Percentiles rank a stretch among this genome's conserved stretches.
phyloP scores from a whole-genome alignment of 2,329 filamentous ascomycete genomes.

The Xylaria sp. region DNA sequence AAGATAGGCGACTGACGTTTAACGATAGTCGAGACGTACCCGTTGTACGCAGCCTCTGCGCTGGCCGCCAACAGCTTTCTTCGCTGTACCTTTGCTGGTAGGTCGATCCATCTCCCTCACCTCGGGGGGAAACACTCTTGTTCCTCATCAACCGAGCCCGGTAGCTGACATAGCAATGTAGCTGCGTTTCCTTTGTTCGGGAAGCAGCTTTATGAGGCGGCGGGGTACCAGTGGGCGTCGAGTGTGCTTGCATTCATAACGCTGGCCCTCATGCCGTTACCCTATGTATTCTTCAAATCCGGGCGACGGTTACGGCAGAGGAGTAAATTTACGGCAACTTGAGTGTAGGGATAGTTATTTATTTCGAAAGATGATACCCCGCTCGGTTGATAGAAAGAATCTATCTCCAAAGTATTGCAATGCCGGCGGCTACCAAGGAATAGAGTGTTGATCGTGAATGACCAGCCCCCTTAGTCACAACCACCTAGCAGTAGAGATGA shows the following conservation, averaged over 20 bases:
- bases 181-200: constrained; percentile 83
- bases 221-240: constrained; percentile 78
- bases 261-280: constrained; percentile 71
- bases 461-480: no score
- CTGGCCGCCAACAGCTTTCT: constrained; percentile 87
- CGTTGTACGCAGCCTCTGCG: constrained; percentile 78
- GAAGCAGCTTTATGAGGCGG: constrained; percentile 74
- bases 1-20: constrained; percentile 24
- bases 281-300: constrained; percentile 70
- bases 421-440: background rate
- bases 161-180: constrained; percentile 44
- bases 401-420: background rate
- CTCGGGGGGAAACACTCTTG: background rate
- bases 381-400: background rate
- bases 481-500: background rate
- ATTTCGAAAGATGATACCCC: background rate
- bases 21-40: constrained; percentile 76
- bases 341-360: background rate
- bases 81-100: constrained; percentile 78
- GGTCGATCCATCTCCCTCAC: constrained; percentile 47
- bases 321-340: constrained; percentile 51
- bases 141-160: constrained; percentile 1
- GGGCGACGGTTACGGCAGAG: constrained; percentile 66
- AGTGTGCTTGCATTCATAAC: constrained; percentile 71
- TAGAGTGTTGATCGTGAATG: background rate